Evolutionary conservation across 2,329 filamentous ascomycete species (phyloP), one percentile per base, ranked within the genome.

Genomic region (Neurospora crassa): DNA sequence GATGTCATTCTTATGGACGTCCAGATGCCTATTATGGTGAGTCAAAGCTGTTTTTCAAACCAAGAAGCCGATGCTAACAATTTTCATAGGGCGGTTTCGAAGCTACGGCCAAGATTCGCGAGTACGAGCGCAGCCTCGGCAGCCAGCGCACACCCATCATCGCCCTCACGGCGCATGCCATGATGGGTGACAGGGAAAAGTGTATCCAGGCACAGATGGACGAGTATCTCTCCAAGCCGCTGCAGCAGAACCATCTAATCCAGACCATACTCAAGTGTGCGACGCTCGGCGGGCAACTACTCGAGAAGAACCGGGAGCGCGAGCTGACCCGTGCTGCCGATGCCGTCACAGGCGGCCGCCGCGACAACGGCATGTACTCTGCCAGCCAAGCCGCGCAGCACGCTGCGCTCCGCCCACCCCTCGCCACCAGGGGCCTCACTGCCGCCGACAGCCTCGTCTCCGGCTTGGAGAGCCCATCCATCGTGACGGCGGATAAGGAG

Each of bases 141-240:
- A 87, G 93, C 42, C 90, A 92, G 71, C 89, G 95, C 69, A 97
- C 95, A 12, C 96, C 96, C 16, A 97, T 99, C 78, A 97, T 99
- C 77, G 96, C 96, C 2, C 87, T 99, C 67, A 99, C 96, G 14
- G 96, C 96, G 1, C 96, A 99, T 82, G 96, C 96, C 76, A 99
- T 99, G 96, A 90, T 98, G 84, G 96, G 96, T 75, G 96, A 99
- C 79, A 89, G 96, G 68, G 96, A 99, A 80, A 97, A 97, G 84
- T 99, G 96, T 81, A 96, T 99, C 73, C 93, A 97, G 80, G 96
- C 95, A 11, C 94, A 98, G 83, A 99, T 99, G 96, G 96, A 99
- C 80, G 96, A 99, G 81, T 99, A 99, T 79, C 85, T 99, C 59
- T 97, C 95, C 20, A 99, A 99, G 80, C 95, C 95, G 37, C 85